phyloP scores from a whole-genome alignment of 345 rosid genomes.

The Camelina hispida region DNA sequence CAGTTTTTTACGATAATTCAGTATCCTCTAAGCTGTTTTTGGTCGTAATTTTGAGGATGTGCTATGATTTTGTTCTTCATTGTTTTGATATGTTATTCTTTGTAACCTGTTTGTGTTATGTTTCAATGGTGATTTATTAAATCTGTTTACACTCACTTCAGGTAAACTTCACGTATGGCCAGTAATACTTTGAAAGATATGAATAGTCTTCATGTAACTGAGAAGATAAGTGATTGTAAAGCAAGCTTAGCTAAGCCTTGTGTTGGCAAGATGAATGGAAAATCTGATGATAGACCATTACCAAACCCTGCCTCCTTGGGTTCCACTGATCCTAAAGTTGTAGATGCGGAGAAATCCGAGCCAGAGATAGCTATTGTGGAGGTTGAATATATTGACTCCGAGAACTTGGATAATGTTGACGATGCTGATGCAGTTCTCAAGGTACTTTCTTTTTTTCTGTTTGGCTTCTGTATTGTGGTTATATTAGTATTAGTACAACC shows the following conservation, averaged over 20 bases:
- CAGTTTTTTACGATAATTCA: background rate
- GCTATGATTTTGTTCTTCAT: conserved; percentile 12
- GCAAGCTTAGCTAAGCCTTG: conserved; percentile 58
- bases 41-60: background rate
- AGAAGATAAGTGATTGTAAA: conserved; percentile 62
- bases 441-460: conserved; percentile 54
- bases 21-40: background rate
- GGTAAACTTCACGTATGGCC: conserved; percentile 57
- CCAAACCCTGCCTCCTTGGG: conserved; percentile 45
- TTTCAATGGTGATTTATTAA: conserved; percentile 8
- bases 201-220: conserved; percentile 60
- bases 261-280: conserved; percentile 56
- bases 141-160: conserved; percentile 14
- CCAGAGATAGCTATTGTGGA: conserved; percentile 58
- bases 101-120: background rate
- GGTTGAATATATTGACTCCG: conserved; percentile 84
- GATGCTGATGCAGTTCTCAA: conserved; percentile 66
- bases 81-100: background rate
- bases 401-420: conserved; percentile 70
- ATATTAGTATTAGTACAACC: background rate
- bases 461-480: conserved; percentile 2
- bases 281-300: conserved; percentile 56
- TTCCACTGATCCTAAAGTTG: conserved; percentile 51
- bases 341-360: conserved; percentile 50
- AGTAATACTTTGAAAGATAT: conserved; percentile 71